A percentile compares a stretch with the other conserved stretches of the same genome.
phyloP scores from a whole-genome alignment of 2,329 filamentous ascomycete species.

The Colletotrichum noveboracense region DNA sequence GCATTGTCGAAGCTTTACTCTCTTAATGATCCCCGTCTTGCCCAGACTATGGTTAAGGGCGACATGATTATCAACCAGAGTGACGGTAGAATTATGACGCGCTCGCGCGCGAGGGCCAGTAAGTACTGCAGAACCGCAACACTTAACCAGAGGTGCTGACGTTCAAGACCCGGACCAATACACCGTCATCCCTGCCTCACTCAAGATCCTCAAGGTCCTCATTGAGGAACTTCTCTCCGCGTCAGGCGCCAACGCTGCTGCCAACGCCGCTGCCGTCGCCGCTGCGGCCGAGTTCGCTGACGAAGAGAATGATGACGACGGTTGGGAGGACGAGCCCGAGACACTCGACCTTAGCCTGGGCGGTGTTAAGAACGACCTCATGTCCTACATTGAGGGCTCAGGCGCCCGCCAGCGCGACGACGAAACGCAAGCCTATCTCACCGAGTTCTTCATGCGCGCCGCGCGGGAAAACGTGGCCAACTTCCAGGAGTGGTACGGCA shows the following conservation, averaged over 20 bases:
- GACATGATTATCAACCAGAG: conserved; percentile 80
- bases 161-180: conserved; percentile 81
- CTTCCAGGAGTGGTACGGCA: conserved; percentile 62
- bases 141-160: conserved; percentile 29
- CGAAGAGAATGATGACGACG: conserved; percentile 77
- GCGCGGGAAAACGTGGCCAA: conserved; percentile 61
- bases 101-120: conserved; percentile 87
- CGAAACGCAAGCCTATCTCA: conserved; percentile 85
- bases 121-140: conserved; percentile 30
- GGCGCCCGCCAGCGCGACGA: conserved; percentile 77
- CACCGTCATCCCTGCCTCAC: conserved; percentile 82
- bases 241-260: conserved; percentile 66
- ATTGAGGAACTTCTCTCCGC: conserved; percentile 90
- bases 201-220: conserved; percentile 96
- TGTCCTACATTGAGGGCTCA: conserved; percentile 73
- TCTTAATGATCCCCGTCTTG: conserved; percentile 80
- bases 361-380: conserved; percentile 75
- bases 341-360: conserved; percentile 77
- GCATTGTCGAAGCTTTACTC: conserved; percentile 91
- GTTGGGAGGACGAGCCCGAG: conserved; percentile 87
- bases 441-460: conserved; percentile 76
- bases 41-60: conserved; percentile 85
- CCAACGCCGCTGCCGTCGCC: conserved; percentile 65
- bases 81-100: conserved; percentile 85
- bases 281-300: conserved; percentile 57